Percentiles rank a stretch among this genome's conserved stretches.
These are phyloP conservation scores for Leishmania amazonensis DNA, from an alignment of 208 protist genomes.

Conservation along the genomic window DNA sequence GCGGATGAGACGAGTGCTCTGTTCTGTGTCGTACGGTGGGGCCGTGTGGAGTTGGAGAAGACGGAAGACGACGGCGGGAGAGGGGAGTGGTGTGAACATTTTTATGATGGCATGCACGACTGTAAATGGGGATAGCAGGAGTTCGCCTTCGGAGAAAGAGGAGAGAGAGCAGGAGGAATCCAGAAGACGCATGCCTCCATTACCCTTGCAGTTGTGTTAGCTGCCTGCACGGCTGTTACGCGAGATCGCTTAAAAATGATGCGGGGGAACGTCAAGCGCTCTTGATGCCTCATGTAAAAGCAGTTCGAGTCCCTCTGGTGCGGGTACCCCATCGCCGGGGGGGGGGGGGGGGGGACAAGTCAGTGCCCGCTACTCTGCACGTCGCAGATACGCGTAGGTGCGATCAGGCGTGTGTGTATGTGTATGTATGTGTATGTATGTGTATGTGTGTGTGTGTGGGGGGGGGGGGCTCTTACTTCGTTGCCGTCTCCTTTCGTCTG, in stretches of 20 bases:
- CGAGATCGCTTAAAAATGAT: background rate
- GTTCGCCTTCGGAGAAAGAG: background rate
- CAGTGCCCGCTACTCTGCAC: no score
- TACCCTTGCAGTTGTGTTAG: background rate
- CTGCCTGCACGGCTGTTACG: no score
- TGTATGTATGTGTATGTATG: no score
- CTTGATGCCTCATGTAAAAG: background rate
- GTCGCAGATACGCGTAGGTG: background rate
- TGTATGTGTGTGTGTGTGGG: no score
- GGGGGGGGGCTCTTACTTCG: no score
- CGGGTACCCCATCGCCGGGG: no score
- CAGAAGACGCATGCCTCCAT: background rate
- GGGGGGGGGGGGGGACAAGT: no score
- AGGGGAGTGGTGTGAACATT: background rate
- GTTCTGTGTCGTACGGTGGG: background rate
- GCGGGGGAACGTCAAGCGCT: background rate
- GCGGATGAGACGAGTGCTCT: background rate
- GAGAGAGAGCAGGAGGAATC: no score
- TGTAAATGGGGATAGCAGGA: background rate
- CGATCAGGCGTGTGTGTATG: background rate
- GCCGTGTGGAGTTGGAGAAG: background rate
- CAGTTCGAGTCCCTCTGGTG: no score
- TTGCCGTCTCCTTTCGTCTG: no score
- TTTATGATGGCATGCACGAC: background rate
- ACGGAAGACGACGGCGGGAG: background rate